Conservation (phyloP, 495 filamentous ascomycete species). For the Penicillium psychrofluorescens region DNA sequence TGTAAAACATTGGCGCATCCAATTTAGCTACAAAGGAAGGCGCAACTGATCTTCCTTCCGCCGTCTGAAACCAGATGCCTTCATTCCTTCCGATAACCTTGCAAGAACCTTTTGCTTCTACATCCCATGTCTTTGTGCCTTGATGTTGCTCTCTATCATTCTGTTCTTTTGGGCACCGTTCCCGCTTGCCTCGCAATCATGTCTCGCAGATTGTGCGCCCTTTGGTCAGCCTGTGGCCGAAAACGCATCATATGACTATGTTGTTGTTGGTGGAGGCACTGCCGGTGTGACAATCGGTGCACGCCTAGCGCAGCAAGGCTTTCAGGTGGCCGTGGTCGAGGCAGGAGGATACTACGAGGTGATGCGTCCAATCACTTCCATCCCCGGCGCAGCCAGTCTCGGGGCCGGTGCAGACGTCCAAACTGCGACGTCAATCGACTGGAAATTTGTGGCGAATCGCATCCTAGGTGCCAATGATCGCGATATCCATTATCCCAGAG, state of each 20-base stretch:
- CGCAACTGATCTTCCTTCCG: too few relatives aligned
- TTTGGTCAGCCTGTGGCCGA: not conserved
- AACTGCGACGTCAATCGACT: conserved; percentile 36
- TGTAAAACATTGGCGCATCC: too few relatives aligned
- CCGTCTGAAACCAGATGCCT: too few relatives aligned
- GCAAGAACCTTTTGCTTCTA: too few relatives aligned
- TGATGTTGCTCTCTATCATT: not conserved
- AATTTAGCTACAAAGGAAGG: too few relatives aligned
- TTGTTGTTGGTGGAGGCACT: conserved; percentile 48
- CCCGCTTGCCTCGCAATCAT: not conserved
- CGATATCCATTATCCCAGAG: conserved; percentile 32
- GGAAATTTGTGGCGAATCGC: conserved; percentile 32
- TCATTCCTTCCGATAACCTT: too few relatives aligned
- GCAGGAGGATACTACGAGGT: conserved; percentile 52
- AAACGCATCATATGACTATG: conserved; percentile 36
- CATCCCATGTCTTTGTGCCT: too few relatives aligned
- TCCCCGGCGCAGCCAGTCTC: conserved; percentile 33
- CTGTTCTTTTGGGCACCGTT: not conserved
- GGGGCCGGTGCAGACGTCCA: conserved; percentile 24
- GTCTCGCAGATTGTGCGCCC: too few relatives aligned
- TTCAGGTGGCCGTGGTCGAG: conserved; percentile 45
- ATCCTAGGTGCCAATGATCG: conserved; percentile 26
- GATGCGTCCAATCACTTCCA: conserved; percentile 30
- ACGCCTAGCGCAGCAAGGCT: conserved; percentile 31
- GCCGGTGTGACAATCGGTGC: conserved; percentile 39